A percentile compares a stretch with the other conserved stretches of the same genome.
Conservation (phyloP, 257 asterid species). For the Scutellaria galericulata region DNA sequence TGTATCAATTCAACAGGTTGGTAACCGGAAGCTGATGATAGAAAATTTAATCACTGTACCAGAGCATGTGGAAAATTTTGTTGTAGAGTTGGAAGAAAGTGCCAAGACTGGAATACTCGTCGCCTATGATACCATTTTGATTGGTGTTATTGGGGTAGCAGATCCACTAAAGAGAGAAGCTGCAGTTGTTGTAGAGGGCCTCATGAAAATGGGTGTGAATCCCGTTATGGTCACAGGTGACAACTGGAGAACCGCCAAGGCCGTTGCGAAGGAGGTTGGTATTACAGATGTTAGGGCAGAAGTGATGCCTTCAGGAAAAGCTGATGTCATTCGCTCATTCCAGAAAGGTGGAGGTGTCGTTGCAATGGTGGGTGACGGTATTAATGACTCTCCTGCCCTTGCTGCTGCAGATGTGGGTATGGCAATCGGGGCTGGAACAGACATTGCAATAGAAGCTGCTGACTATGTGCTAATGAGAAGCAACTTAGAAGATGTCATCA, state of each 20-base stretch:
- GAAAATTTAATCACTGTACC: slow-evolving; percentile 64
- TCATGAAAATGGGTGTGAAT: slow-evolving; percentile 80
- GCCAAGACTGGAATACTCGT: slow-evolving; percentile 92
- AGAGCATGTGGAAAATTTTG: slow-evolving; percentile 67
- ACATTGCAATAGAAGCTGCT: slow-evolving; percentile 97
- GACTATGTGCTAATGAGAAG: slow-evolving; percentile 93
- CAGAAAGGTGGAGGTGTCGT: slow-evolving; percentile 83
- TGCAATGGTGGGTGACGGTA: slow-evolving; percentile 99
- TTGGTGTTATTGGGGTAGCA: slow-evolving; percentile 92
- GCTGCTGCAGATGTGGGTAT: slow-evolving; percentile 99
- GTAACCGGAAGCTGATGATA: slow-evolving; percentile 81
- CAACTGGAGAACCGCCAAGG: slow-evolving; percentile 96
- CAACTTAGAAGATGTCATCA: slow-evolving; percentile 91
- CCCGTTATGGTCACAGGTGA: slow-evolving; percentile 99
- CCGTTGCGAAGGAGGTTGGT: slow-evolving; percentile 99
- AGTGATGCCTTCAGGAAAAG: slow-evolving; percentile 99
- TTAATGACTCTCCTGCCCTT: slow-evolving; percentile 95
- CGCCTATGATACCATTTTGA: slow-evolving; percentile 56
- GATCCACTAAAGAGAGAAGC: slow-evolving; percentile 99
- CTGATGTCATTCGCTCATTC: slow-evolving; percentile 79
- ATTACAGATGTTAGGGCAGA: slow-evolving; percentile 93
- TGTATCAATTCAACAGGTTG: slow-evolving; percentile 58
- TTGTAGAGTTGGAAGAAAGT: slow-evolving; percentile 88
- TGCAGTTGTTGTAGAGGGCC: slow-evolving; percentile 89
- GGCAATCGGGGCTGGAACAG: slow-evolving; percentile 99